A percentile compares a stretch with the other conserved stretches of the same genome.
Conservation (phyloP, 129 eudicot species). For the Artemisia argyi region DNA sequence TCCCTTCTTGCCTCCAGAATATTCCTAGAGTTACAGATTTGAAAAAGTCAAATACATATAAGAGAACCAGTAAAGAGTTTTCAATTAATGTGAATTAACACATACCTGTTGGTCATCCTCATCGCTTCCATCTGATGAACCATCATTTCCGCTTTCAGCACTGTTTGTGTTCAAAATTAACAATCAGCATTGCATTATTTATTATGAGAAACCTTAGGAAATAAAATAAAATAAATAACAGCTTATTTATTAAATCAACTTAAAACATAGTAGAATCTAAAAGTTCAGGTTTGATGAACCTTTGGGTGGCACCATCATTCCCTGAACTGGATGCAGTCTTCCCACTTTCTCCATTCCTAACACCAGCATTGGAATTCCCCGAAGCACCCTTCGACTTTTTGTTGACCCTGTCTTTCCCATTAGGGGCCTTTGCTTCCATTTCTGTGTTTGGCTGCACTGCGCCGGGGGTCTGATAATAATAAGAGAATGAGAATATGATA, state of each 20-base stretch:
- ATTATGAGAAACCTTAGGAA: too few species aligned
- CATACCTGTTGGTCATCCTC: conserved; percentile 6
- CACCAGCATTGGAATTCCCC: conserved; percentile 50
- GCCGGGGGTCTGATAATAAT: conserved; percentile 43
- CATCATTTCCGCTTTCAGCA: conserved; percentile 16
- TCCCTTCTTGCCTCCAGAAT: conserved; percentile 80
- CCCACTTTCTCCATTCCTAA: conserved; percentile 64
- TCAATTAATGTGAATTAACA: background rate
- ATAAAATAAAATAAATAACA: background rate
- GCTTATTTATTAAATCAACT: conserved; percentile 5
- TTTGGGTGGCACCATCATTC: conserved; percentile 91
- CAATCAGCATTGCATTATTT: background rate
- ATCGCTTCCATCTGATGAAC: conserved; percentile 17
- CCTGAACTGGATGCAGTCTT: conserved; percentile 91
- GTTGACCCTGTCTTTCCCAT: conserved; percentile 48
- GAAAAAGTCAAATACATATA: background rate
- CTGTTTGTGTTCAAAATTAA: background rate
- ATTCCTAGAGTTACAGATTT: conserved; percentile 37
- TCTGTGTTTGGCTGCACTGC: conserved; percentile 46
- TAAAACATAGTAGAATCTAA: too few species aligned
- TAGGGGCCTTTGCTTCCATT: conserved; percentile 55
- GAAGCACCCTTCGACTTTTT: conserved; percentile 70
- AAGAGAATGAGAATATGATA: background rate
- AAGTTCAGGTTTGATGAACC: conserved; percentile 35
- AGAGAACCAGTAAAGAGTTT: background rate